Evolutionary conservation across 129 eudicot species (phyloP), one percentile per base, ranked within the genome.

Genomic region (Flaveria ramosissima): DNA sequence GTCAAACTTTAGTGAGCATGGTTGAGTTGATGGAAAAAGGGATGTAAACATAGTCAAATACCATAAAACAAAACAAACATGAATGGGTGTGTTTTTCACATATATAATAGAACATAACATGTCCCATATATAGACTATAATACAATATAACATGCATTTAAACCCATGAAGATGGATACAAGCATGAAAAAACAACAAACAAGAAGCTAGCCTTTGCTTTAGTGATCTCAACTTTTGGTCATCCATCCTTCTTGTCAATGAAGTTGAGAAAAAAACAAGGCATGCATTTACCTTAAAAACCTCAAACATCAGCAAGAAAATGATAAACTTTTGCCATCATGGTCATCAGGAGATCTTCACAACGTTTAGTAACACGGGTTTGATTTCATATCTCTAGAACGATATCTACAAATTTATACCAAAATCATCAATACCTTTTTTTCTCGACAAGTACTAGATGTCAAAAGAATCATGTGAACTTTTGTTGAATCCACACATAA

Each of bases 281-380:
- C 84, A 66, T 66, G 27, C 56, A 63, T 80, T 74, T 21, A 80
- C 84, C 84, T 80, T 80, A 68, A 80, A 73, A 80, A 46, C 70
- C 84, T 80, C 84, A 80, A 66, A 74, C 80, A 80, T 74, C 71
- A 68, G 62, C 80, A 80, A 80, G 78, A 69, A 80, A 67, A 55
- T 42, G 76, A 80, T 56, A 57, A 70, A 70, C 62, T 50, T 50
- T 60, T 23, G 47, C 61, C 70, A 24, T 80, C 41, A 21, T 53
- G 32, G 21, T 71, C 51, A 41, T 41, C 21, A 8, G 19, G 57
- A 73, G 62, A 80, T 66, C 80, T 67, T 74, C 47, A 80, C 70
- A 57, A 14, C 62, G 20, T 67, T 68, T 43, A 15, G 63, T 14
- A 45, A 14, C 65, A 14, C 14, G 23, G 6, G 72, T 53, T 47